Percentiles rank a stretch among this genome's conserved stretches.
These are phyloP conservation scores for Chlorella sp. DNA, from an alignment of 139 green algal genomes.

Conservation along the genomic window DNA sequence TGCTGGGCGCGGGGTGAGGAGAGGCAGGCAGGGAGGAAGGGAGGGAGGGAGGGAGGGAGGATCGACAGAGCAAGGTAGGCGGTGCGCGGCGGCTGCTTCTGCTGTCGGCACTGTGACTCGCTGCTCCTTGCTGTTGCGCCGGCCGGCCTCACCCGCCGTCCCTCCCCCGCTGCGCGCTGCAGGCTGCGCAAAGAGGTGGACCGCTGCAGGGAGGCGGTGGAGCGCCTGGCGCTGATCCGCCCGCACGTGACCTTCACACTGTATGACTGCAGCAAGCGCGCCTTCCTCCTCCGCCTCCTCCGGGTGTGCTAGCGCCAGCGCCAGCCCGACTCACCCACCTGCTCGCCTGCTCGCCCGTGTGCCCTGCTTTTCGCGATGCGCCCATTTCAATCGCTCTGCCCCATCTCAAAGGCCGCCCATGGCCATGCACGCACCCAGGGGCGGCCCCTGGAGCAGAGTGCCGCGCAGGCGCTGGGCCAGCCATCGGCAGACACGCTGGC, in stretches of 20 bases:
- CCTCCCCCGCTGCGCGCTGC: no score
- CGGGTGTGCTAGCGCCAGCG: conserved; percentile 10
- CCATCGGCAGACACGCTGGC: background rate
- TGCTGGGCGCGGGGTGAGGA: conserved; percentile 24
- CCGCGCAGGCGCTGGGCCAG: conserved; percentile 21
- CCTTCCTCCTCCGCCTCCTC: conserved; percentile 10
- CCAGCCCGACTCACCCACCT: no score
- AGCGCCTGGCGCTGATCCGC: conserved; percentile 34
- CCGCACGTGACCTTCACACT: conserved; percentile 35
- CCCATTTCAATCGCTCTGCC: no score
- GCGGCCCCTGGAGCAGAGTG: background rate
- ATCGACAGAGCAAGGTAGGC: no score
- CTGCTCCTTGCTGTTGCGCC: no score
- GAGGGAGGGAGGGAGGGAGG: background rate
- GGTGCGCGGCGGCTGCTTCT: background rate
- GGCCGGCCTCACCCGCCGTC: no score
- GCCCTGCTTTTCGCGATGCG: no score
- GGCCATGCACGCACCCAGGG: conserved; percentile 11
- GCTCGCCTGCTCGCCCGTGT: no score
- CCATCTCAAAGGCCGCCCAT: no score
- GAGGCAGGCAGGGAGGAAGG: background rate
- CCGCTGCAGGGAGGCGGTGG: conserved; percentile 8
- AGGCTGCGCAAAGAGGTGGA: conserved; percentile 45
- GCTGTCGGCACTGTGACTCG: no score
- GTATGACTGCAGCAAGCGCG: background rate